Evolutionary conservation across 371 early-diverging fungal genomes (phyloP), one percentile per base, ranked within the genome.

Genomic region (Thermomucor indicae-seudaticae): DNA sequence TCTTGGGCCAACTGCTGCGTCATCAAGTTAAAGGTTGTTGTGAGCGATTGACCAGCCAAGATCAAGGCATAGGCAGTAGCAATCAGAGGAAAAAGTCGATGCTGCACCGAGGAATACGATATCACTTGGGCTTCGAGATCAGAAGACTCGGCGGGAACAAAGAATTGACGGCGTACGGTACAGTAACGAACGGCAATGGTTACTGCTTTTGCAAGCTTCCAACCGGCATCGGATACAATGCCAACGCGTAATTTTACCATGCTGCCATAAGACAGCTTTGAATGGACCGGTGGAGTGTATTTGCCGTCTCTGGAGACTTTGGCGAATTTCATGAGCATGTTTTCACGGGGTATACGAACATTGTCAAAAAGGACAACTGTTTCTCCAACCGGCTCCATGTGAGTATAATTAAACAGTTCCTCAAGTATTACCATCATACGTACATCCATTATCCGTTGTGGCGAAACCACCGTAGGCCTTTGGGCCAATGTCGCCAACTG

Each of bases 401-500:
- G n/a, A n/a, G n/a, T n/a, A n/a, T 37, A 16, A 35, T 34, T n/a
- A 27, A 24, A 10, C 24, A 40, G 37, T 24, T 35, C 11, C 3
- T 32, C 17, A 27, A 6, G 6, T 31, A 4, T n/a, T 25, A 16
- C 1, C 14, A 50, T 2, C 12, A 50, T n/a, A 63, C 78, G 66
- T 74, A 78, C 84, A 91, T 29, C 93, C 93, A 53, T 91, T 93
- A 65, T 93, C 93, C 40, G 87, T 79, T 17, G 80, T 72, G 25
- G 83, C 64, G 53, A 85, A 86, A 11, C 82, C 82, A 20, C 80
- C 80, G 51, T 82, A 82, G 0, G 82, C 70, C 71, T 93, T 93
- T 19, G 92, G 85, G 2, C 95, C 95, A 66, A 92, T 85, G 50
- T 95, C 94, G 14, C 93, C 94, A 19, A 91, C 90, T 5, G 75